Evolutionary conservation across 1,284 basidiomycete genomes (phyloP), one percentile per base, ranked within the genome.

Genomic region (Tylopilus sp.): DNA sequence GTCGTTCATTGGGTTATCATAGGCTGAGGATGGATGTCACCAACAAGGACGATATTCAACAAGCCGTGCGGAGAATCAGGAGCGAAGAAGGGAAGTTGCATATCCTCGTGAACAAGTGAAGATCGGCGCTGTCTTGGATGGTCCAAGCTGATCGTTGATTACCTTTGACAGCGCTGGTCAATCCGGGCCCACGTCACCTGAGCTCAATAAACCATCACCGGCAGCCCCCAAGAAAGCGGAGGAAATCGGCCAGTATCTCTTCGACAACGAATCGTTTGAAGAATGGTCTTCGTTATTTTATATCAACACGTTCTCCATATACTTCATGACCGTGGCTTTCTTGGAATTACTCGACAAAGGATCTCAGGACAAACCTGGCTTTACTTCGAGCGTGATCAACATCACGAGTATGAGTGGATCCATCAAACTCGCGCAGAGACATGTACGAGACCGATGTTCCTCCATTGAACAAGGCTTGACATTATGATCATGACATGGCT

Each of bases 61-160:
- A 79, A 17, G 86, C 91, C 55, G 83, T 88, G 67, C 79, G 84
- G 54, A 84, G 82, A 70, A 68, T 80, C 53, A 59, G n/a, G 34
- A 58, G 63, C 10, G 71, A 72, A 21, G 90, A 94, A 64, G 90
- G 91, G 33, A 90, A 85, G 72, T 78, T 94, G 34, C 91, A 94
- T 74, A 86, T 94, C 56, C 85, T 94, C 4, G 87, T 94, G 54
- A 94, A 94, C 81, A 93, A 94, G 92, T 93, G 70, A 55, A 86
- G 71, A 48, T 39, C 42, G 9, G 17, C 27, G 27, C 1, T 45
- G 31, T 23, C 53, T 50, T 39, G 31, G 50, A 53, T 33, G 48
- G 66, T 56, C 55, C 27, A 13, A n/a, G 48, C 9, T n/a, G 62
- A 62, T 68, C 54, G 33, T 35, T 66, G 58, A 70, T 37, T 14